Conservation (phyloP, 768 basidiomycete genomes). For the Lentinula aciculospora region DNA sequence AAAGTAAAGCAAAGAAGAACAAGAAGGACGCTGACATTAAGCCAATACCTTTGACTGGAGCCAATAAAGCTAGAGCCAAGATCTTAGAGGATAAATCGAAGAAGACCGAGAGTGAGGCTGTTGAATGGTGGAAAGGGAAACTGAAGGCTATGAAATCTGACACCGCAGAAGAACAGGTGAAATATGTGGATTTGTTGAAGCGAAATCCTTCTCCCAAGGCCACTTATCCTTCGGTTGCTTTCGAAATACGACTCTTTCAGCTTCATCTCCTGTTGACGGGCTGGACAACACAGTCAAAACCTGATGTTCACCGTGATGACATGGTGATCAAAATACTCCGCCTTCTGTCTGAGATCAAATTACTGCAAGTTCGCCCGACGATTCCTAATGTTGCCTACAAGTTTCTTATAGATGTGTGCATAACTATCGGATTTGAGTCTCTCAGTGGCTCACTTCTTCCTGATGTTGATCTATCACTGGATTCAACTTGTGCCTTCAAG, state of each 20-base stretch:
- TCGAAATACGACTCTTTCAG: slow-evolving; percentile 47
- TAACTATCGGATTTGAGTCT: slow-evolving; percentile 28
- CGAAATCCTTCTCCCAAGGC: slow-evolving; percentile 36
- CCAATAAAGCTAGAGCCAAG: slow-evolving; percentile 31
- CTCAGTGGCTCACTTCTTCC: slow-evolving; percentile 15
- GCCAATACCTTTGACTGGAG: slow-evolving; percentile 19
- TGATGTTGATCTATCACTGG: slow-evolving; percentile 13
- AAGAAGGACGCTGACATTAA: slow-evolving; percentile 25
- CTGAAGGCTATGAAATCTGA: slow-evolving; percentile 32
- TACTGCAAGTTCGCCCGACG: slow-evolving; percentile 25
- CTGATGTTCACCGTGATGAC: slow-evolving; percentile 30
- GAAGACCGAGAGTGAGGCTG: slow-evolving; percentile 31
- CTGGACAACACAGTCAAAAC: slow-evolving; percentile 46
- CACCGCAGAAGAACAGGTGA: slow-evolving; percentile 25
- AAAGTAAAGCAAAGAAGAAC: slow-evolving; percentile 35
- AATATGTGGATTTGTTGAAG: slow-evolving; percentile 32
- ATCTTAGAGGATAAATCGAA: slow-evolving; percentile 40
- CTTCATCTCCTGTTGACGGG: slow-evolving; percentile 43
- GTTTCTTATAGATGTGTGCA: slow-evolving; percentile 42
- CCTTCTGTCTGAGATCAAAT: slow-evolving; percentile 30
- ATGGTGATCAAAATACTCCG: slow-evolving; percentile 29
- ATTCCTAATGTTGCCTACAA: slow-evolving; percentile 29
- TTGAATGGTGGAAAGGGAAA: slow-evolving; percentile 49
- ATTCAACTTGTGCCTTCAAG: slow-evolving; percentile 38
- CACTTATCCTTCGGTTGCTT: slow-evolving; percentile 27